phyloP scores from a whole-genome alignment of 805 yeast species.

The Sugiyamaella americana region DNA sequence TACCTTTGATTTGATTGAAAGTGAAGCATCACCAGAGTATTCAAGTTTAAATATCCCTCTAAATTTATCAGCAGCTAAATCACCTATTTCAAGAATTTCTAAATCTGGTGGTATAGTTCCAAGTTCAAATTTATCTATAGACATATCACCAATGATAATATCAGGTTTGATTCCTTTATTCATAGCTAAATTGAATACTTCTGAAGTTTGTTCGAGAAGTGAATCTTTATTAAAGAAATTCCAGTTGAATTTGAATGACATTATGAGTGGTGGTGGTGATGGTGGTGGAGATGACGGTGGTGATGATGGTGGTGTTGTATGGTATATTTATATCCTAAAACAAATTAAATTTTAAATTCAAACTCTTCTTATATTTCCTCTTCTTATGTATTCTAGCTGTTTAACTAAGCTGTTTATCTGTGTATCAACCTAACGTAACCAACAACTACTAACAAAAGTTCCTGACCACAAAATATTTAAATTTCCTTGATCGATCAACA shows the following conservation, averaged over 20 bases:
- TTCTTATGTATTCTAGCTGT: too few relatives aligned
- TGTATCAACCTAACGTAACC: too few relatives aligned
- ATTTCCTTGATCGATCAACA: too few relatives aligned
- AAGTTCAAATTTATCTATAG: slow-evolving; percentile 59
- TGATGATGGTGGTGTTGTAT: too few relatives aligned
- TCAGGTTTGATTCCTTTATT: slow-evolving; percentile 30
- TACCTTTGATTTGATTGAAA: slow-evolving; percentile 64
- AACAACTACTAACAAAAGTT: too few relatives aligned
- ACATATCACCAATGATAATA: slow-evolving; percentile 38
- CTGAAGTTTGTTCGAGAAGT: slow-evolving; percentile 52
- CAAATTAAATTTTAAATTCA: too few relatives aligned
- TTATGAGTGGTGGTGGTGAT: slow-evolving; percentile 7
- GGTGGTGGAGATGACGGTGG: too few relatives aligned
- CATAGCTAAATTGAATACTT: slow-evolving; percentile 28
- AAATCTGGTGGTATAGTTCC: slow-evolving; percentile 70
- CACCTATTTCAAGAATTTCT: slow-evolving; percentile 74
- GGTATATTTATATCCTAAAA: too few relatives aligned
- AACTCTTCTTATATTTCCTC: too few relatives aligned
- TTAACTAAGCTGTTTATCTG: too few relatives aligned
- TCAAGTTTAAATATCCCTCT: slow-evolving; percentile 60
- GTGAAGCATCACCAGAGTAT: slow-evolving; percentile 67
- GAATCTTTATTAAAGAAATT: slow-evolving; percentile 59
- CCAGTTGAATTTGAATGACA: slow-evolving; percentile 65
- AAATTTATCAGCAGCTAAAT: slow-evolving; percentile 54
- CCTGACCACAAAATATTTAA: too few relatives aligned